Conservation (phyloP, 2,329 filamentous ascomycete species). For the Cladosporium oxysporum region DNA sequence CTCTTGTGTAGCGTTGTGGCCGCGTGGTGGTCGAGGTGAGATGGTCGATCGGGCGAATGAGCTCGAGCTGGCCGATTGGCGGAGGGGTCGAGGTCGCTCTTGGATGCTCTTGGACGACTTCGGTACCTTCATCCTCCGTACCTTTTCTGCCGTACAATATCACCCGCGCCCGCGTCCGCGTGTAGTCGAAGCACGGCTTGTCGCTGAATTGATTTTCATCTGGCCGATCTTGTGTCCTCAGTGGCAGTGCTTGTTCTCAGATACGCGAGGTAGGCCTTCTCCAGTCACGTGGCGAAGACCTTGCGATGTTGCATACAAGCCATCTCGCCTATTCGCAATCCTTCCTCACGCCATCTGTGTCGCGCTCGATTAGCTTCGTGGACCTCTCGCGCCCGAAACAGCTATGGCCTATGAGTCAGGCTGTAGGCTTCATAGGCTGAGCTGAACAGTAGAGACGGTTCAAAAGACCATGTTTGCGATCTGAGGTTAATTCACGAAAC, state of each 20-base stretch:
- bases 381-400: background rate
- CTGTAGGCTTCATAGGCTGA: background rate
- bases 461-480: background rate
- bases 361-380: background rate
- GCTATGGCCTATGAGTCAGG: background rate
- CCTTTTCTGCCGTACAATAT: background rate
- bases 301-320: background rate
- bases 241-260: background rate
- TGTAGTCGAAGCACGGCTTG: background rate
- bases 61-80: slow-evolving; percentile 5
- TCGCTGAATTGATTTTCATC: background rate
- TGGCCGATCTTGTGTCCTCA: too few relatives aligned
- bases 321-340: background rate
- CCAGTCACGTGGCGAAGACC: background rate
- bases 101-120: slow-evolving; percentile 1
- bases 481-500: background rate
- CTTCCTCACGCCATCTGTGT: background rate
- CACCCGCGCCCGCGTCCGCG: background rate
- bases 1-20: background rate
- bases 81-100: background rate
- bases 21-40: background rate
- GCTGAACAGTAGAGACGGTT: background rate
- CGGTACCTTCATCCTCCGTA: background rate
- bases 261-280: background rate
- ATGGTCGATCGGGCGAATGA: slow-evolving; percentile 9